phyloP scores from a whole-genome alignment of 768 basidiomycete genomes.

The Mycena crocata region DNA sequence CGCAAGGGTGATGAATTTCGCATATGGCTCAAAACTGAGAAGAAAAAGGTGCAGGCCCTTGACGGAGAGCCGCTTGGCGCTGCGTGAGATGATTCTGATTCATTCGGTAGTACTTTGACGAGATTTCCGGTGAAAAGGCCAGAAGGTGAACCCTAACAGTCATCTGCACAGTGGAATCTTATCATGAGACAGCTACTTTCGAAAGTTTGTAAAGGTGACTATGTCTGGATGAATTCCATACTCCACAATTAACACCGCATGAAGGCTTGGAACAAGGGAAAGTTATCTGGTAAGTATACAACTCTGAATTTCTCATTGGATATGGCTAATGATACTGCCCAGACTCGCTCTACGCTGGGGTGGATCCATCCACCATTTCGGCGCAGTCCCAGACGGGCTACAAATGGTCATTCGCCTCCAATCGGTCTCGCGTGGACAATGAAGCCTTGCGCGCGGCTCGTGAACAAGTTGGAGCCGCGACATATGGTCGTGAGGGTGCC shows the following conservation, averaged over 20 bases:
- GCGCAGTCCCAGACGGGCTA: slow-evolving; percentile 83
- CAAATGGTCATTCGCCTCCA: slow-evolving; percentile 89
- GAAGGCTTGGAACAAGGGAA: slow-evolving; percentile 87
- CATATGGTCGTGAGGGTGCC: slow-evolving; percentile 47
- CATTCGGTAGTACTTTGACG: slow-evolving; percentile 79
- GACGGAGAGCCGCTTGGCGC: neutral
- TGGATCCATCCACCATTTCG: slow-evolving; percentile 63
- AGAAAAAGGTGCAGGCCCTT: slow-evolving; percentile 52
- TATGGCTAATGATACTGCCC: neutral
- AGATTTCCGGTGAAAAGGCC: slow-evolving; percentile 84
- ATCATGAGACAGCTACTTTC: slow-evolving; percentile 77
- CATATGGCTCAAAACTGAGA: slow-evolving; percentile 83
- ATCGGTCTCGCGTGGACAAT: slow-evolving; percentile 67
- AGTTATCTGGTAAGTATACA: slow-evolving; percentile 65
- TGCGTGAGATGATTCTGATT: slow-evolving; percentile 14
- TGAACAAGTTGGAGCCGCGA: slow-evolving; percentile 67
- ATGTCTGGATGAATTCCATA: neutral
- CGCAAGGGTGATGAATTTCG: slow-evolving; percentile 89
- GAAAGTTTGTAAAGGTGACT: slow-evolving; percentile 87
- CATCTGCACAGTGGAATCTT: slow-evolving; percentile 40
- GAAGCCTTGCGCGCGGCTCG: slow-evolving; percentile 70
- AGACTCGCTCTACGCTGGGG: slow-evolving; percentile 72
- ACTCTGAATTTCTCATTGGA: neutral
- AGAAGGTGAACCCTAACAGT: slow-evolving; percentile 57
- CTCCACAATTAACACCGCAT: slow-evolving; percentile 14